Percentiles rank a stretch among this genome's conserved stretches.
Conservation (phyloP, 139 green algal genomes). For the Asterochloris sp. region DNA sequence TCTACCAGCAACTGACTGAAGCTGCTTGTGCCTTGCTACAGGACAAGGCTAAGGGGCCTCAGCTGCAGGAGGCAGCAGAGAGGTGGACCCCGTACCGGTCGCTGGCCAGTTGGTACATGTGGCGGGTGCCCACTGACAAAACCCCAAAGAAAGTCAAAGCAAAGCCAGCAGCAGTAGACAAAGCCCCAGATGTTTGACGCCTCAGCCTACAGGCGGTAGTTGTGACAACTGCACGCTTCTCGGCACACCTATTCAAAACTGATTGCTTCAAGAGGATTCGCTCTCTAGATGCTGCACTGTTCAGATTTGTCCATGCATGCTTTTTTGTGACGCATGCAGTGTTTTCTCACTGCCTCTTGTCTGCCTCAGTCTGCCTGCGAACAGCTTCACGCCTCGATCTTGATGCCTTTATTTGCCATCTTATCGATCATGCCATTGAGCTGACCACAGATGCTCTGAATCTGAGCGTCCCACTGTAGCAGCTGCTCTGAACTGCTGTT, state of each 20-base stretch:
- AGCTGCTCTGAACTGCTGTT: conserved; percentile 57
- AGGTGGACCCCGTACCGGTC: conserved; percentile 46
- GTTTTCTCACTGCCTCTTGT: too few species aligned
- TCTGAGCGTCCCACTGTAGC: conserved; percentile 77
- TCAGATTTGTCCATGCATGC: too few species aligned
- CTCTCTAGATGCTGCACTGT: too few species aligned
- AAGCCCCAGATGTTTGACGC: too few species aligned
- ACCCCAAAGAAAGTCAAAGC: not conserved
- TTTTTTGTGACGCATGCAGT: too few species aligned
- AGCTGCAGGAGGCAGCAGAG: conserved; percentile 44
- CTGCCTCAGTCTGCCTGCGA: too few species aligned
- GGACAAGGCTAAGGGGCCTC: not conserved
- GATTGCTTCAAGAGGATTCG: too few species aligned
- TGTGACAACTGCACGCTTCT: too few species aligned
- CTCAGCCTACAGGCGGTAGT: too few species aligned
- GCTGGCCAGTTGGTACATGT: conserved; percentile 62
- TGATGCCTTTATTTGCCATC: conserved; percentile 7
- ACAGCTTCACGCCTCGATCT: not conserved
- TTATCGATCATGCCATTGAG: conserved; percentile 37
- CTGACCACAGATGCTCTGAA: conserved; percentile 56
- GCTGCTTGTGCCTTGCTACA: not conserved
- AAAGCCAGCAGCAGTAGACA: too few species aligned
- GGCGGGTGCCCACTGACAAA: conserved; percentile 35
- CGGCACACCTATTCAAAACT: too few species aligned
- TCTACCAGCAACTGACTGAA: not conserved